Evolutionary conservation across 1,139 yeast genomes (phyloP), one percentile per base, ranked within the genome.

Genomic region (Dujonia santamariae): DNA sequence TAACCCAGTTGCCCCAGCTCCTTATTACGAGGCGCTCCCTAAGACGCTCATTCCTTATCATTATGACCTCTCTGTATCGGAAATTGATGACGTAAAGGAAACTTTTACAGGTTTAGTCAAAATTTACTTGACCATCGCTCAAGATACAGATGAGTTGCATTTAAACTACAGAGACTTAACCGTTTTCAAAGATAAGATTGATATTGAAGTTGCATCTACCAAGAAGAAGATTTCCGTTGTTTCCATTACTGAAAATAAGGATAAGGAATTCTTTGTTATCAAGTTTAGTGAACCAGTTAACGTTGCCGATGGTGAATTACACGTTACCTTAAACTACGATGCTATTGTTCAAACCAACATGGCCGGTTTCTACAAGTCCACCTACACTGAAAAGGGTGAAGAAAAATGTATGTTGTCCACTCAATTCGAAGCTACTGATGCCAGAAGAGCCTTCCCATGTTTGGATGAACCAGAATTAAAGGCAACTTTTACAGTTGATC

Each of bases 351-450:
- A 78, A 54, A 69, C 69, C 34, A 65, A 61, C 49, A 79, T 85
- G 85, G 81, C 85, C 23, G 92, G 94, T 13, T 83, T 84, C 61
- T 85, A 85, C 64, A 77, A 92, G 52, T 85, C 95, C 4, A 75
- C 78, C 26, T 86, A 86, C 60, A 59, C 62, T 33, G 72, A 73
- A 44, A 64, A 79, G 35, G 88, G 85, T 7, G 69, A 68, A 41
- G 69, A 74, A 32, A 78, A 80, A 51, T 75, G 72, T 43, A 73
- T 83, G 67, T 81, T 86, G 31, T 78, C 90, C 25, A 85, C 95
- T 29, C 95, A 85, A 61, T 82, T 85, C 72, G 95, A 85, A 60
- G 85, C 95, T 22, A 82, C 90, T 19, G 90, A 84, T 54, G 87
- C 90, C 35, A 79, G 95, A 57, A 72, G 87, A 50, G 90, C 94